Base-by-base conservation (phyloP, 1,284 basidiomycete species). In the Puccinia brachypodii region DNA sequence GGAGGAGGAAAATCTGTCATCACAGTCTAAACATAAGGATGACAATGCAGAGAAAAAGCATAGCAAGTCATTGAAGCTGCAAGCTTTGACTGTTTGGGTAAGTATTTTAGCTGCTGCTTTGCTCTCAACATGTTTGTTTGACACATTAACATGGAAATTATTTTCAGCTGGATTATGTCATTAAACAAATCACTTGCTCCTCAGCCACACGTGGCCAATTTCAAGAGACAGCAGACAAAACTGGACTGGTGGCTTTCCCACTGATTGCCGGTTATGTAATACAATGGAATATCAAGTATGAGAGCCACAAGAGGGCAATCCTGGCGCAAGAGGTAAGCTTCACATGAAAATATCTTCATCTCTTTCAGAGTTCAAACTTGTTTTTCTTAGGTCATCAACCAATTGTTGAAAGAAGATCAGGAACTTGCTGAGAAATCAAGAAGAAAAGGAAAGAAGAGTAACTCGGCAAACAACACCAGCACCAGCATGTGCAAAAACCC, bases 211-310 rank as follows among this genome's bases (percentile, higher is more conserved):
- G 71, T 16, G 50, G 50, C 9, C 16, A 50, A 8, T 73, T 73
- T 22, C 42, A 73, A 53, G 16, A 36, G 16, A 53, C 50, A 16
- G 71, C 44, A 3, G 25, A 73, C 2, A 14, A 53, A 53, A 36
- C n/a, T 33, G 19, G 36, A 22, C n/a, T 73, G 19, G 1, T 13
- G 22, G 64, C n/a, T 28, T 44, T n/a, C 3, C 28, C 44, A 11
- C 31, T 73, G 71, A 73, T 73, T 73, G 44, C 38, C 0, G 71
- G 71, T 8, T 73, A 73, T 73, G n/a, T 25, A 22, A 68, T 68
- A 28, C 7, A 36, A 36, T 68, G 16, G 64, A 68, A 68, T 68
- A 68, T 73, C 1, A 73, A 73, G 44, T 73, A 73, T 73, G 44
- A 73, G 28, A 73, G 71, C 22, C 42, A 36, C 28, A 47, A 73